Base-by-base conservation (phyloP, 2,329 filamentous ascomycete genomes). In the Colletotrichum lupini region DNA sequence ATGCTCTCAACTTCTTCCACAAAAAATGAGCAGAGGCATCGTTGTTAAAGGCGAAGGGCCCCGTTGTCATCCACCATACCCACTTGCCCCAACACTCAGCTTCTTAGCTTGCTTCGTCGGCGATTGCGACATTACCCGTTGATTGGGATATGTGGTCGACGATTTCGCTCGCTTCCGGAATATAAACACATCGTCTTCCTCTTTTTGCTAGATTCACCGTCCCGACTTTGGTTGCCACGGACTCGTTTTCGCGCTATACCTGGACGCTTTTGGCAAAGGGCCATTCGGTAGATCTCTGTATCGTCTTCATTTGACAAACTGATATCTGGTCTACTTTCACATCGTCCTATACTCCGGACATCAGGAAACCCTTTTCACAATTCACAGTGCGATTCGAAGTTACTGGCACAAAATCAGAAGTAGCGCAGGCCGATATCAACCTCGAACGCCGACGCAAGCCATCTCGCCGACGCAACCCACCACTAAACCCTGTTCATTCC, bases 51-150 rank as follows among this genome's bases (percentile, higher is more conserved):
- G 59, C 63, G 49, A 49, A 67, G 52, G 62, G 58, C 55, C 73
- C 72, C 64, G 30, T 62, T 28, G 46, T 59, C 64, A 66, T 69
- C 70, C 64, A 69, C 64, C 35, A 68, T 68, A 73, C 59, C 64
- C 73, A 69, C 72, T 68, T 74, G 68, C 62, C 72, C 69, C 69
- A 61, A 42, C 55, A 26, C 60, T 64, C 60, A 57, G 35, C 59
- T 71, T 60, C 64, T 61, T 73, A 73, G 73, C 53, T 68, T 58
- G 46, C 42, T 53, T 24, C 37, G 35, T 42, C 62, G 59, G 26
- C 57, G 68, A 72, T 74, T 74, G 72, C 72, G 72, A 74, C 72
- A 74, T 74, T 62, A 62, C n/a, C 53, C 55, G 55, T 56, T n/a
- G 32, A 52, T 46, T 60, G 60, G 19, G 30, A 32, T 37, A 56